Percentiles rank a stretch among this genome's conserved stretches.
Conservation (phyloP, 2,329 filamentous ascomycete genomes). For the Colletotrichum destructivum region DNA sequence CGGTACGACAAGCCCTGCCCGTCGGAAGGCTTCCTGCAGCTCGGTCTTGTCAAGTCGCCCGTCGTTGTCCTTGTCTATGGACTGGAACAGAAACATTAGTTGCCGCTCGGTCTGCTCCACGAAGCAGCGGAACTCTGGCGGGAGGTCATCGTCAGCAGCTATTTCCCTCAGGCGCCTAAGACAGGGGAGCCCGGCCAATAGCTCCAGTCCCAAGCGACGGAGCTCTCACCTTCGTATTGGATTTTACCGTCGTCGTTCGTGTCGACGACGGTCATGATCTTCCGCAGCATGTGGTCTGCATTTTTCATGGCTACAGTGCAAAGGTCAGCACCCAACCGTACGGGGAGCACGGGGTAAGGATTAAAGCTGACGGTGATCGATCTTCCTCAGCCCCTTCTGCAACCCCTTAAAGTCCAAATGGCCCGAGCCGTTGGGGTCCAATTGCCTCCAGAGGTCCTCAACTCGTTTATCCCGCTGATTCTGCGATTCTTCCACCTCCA, state of each 20-base stretch:
- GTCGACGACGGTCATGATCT: conserved; percentile 87
- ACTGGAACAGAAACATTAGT: conserved; percentile 84
- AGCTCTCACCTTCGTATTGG: conserved; percentile 84
- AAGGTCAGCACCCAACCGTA: conserved; percentile 26
- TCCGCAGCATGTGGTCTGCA: conserved; percentile 86
- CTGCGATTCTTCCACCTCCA: conserved; percentile 82
- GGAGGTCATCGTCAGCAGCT: conserved; percentile 36
- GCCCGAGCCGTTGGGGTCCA: conserved; percentile 83
- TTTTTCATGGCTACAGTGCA: conserved; percentile 80
- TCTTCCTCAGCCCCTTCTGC: conserved; percentile 86
- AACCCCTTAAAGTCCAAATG: conserved; percentile 88
- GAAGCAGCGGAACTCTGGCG: conserved; percentile 87
- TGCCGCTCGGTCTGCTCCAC: conserved; percentile 90
- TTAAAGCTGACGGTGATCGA: conserved; percentile 84
- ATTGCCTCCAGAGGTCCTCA: conserved; percentile 84
- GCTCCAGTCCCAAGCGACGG: conserved; percentile 24
- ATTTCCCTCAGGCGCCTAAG: conserved; percentile 31
- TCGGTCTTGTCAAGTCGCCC: conserved; percentile 91
- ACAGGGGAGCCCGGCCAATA: conserved; percentile 26
- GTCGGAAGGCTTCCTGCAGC: conserved; percentile 82
- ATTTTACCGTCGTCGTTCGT: conserved; percentile 91
- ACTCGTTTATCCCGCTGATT: conserved; percentile 86
- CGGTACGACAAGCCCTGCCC: conserved; percentile 84
- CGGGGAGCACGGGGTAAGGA: conserved; percentile 18
- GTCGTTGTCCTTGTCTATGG: conserved; percentile 88